These are phyloP conservation scores for Fraxinus sp. DNA, from an alignment of 305 asterid species.

Conservation along the genomic window DNA sequence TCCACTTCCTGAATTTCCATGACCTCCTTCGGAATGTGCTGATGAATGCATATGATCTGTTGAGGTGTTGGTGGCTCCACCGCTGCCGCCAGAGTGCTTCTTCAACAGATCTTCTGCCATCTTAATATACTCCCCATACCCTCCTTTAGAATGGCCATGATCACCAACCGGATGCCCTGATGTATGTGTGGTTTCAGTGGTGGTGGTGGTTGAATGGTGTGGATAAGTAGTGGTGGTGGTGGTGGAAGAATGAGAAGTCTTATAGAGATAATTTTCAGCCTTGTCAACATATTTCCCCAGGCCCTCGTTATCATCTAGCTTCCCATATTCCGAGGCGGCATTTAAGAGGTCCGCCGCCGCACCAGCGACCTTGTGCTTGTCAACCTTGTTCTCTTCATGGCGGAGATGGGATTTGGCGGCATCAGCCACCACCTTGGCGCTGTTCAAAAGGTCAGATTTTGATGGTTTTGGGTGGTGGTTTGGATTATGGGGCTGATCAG, in stretches of 20 bases:
- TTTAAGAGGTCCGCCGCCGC: conserved; percentile 49
- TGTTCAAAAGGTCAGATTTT: conserved; percentile 56
- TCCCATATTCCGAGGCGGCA: conserved; percentile 40
- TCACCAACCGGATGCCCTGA: not conserved
- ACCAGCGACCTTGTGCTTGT: conserved; percentile 51
- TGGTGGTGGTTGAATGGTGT: conserved; percentile 7
- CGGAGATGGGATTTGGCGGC: conserved; percentile 49
- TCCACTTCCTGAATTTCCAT: conserved; percentile 13
- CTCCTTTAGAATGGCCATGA: conserved; percentile 4
- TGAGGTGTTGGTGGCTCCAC: conserved; percentile 5
- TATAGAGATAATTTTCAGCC: conserved; percentile 38
- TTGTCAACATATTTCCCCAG: conserved; percentile 33
- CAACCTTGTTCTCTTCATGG: conserved; percentile 40
- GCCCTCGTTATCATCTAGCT: conserved; percentile 28
- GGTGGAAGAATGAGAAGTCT: conserved; percentile 25
- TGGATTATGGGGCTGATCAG: conserved; percentile 11
- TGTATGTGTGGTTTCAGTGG: not conserved
- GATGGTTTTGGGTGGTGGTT: conserved; percentile 33
- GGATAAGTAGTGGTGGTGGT: conserved; percentile 6
- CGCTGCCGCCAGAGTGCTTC: conserved; percentile 10
- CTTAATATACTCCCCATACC: not conserved
- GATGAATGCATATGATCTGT: conserved; percentile 14
- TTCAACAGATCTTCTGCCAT: conserved; percentile 10
- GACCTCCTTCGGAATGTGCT: conserved; percentile 11
- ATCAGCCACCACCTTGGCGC: conserved; percentile 66